Base-by-base conservation (phyloP, 805 yeast species). In the Sungouiella thailandica region DNA sequence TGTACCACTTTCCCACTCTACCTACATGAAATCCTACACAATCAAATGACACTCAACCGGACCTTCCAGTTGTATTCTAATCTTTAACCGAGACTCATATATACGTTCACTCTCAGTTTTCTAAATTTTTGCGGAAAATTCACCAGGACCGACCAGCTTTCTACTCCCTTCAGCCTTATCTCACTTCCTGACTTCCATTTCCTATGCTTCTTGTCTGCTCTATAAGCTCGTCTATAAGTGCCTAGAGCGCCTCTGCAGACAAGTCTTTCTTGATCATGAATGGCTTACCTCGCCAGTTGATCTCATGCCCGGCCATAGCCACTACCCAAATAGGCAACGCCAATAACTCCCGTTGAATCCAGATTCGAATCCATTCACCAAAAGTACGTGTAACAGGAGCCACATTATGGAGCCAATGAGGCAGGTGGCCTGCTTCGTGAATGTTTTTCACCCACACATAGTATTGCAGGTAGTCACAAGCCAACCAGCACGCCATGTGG, bases 241-340 rank as follows among this genome's bases (percentile, higher is more conserved):
- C n/a, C 16, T 20, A 60, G 31, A 69, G 44, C 49, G 77, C 87
- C 53, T 81, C 90, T 0, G 95, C 95, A 3, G 86, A 77, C 29
- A 83, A 62, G 51, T 87, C 95, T 4, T 77, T 65, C 34, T 77
- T 74, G 43, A 87, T 86, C 40, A 62, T 65, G 54, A 86, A 87
- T 2, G 87, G 85, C 43, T 76, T 69, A 23, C 86, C 84, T 39
- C 96, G 65, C 88, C 88, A 80, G 56, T 86, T 85, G 25, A 80
- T 78, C 29, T 74, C 70, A 9, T 80, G 78, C 0, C 96, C 96
- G 19, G 67, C 43, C 81, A 87, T 80, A 1, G 96, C 95, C 18
- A 62, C 64, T 2, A 81, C 38, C 96, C 96, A 87, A 15, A 87
- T 75, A 0, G 95, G 95, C 14, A 87, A 60, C 1, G 96, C 96